A percentile compares a stretch with the other conserved stretches of the same genome.
phyloP scores from a whole-genome alignment of 192 early-diverging fungal genomes.

The Coemansia sp. region DNA sequence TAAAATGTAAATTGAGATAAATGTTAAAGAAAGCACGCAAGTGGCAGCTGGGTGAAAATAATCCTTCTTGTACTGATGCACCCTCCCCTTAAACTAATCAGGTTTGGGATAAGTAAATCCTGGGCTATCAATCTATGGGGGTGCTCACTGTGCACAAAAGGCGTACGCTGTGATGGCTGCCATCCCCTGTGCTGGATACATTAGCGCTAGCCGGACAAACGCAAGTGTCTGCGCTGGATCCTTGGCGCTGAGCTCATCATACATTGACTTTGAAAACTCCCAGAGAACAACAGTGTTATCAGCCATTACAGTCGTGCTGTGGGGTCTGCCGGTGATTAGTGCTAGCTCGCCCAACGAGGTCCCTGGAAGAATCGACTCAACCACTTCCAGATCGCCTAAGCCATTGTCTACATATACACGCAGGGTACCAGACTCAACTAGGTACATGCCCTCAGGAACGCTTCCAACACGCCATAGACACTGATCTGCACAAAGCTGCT shows the following conservation, averaged over 20 bases:
- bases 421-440: slow-evolving; percentile 78
- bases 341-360: slow-evolving; percentile 87
- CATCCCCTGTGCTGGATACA: slow-evolving; percentile 66
- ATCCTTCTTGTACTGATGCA: not conserved
- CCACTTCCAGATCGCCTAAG: slow-evolving; percentile 29
- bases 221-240: slow-evolving; percentile 71
- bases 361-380: slow-evolving; percentile 89
- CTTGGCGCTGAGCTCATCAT: slow-evolving; percentile 64
- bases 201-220: slow-evolving; percentile 76
- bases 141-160: slow-evolving; percentile 41
- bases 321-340: slow-evolving; percentile 62
- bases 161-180: slow-evolving; percentile 55
- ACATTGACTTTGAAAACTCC: slow-evolving; percentile 65
- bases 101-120: too few relatives aligned
- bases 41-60: not conserved
- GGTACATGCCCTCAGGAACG: slow-evolving; percentile 61
- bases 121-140: too few relatives aligned
- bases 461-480: slow-evolving; percentile 69
- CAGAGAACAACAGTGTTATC: slow-evolving; percentile 70
- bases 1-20: not conserved
- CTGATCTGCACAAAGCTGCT: slow-evolving; percentile 55
- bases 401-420: slow-evolving; percentile 55
- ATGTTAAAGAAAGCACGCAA: not conserved
- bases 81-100: too few relatives aligned
- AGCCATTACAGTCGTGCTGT: slow-evolving; percentile 62